Evolutionary conservation across 2,329 filamentous ascomycete genomes (phyloP).

Genomic region (Penicillium brasilianum): DNA sequence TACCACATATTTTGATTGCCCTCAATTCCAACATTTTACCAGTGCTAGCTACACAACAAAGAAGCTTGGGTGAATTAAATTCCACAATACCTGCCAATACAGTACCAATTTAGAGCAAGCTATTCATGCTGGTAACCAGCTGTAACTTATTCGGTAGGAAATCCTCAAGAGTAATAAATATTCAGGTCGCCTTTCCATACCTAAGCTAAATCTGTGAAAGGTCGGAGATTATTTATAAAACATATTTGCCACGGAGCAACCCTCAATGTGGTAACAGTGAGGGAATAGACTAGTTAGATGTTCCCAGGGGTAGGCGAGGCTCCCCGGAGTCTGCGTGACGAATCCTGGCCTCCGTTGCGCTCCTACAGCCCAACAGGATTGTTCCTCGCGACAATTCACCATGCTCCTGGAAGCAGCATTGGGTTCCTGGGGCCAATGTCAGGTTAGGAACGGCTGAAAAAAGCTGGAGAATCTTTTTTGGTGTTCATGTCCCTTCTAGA

Average conservation of each 20-base stretch:
- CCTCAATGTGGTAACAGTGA: neutral
- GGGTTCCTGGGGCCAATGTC: no score
- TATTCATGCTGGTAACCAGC: no score
- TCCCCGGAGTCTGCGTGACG: neutral
- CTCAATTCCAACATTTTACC: slow-evolving; percentile 7
- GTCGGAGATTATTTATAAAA: neutral
- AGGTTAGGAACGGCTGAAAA: no score
- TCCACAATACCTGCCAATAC: slow-evolving; percentile 4
- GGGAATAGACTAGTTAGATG: slow-evolving; percentile 5
- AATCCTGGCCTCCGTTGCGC: neutral
- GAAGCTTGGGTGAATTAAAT: slow-evolving; percentile 5
- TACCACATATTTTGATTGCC: slow-evolving; percentile 6
- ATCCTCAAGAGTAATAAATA: slow-evolving; percentile 4
- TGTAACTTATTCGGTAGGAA: neutral
- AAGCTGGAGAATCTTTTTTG: no score
- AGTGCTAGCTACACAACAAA: neutral
- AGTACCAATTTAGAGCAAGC: no score
- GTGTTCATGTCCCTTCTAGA: neutral
- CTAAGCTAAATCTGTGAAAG: neutral
- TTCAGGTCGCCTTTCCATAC: neutral
- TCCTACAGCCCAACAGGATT: neutral
- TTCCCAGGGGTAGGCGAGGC: slow-evolving; percentile 2
- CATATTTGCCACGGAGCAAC: neutral
- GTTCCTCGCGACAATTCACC: neutral
- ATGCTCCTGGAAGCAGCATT: neutral